phyloP scores from a whole-genome alignment of 768 basidiomycete species.

The Kwoniella pini region DNA sequence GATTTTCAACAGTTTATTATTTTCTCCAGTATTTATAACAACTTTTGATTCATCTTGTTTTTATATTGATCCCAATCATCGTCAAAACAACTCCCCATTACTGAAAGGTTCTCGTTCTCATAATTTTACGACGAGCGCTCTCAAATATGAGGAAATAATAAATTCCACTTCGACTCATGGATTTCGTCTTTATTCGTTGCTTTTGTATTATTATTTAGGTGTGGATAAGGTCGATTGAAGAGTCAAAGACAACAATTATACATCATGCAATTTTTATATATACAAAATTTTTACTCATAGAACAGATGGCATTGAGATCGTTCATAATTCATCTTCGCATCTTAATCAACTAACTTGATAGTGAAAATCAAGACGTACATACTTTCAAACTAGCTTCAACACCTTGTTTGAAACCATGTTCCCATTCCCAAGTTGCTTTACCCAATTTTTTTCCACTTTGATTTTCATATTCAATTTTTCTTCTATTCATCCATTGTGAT shows the following conservation, averaged over 20 bases:
- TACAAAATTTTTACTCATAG: too few species aligned
- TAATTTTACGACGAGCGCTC: constrained; percentile 26
- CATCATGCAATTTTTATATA: too few species aligned
- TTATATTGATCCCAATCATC: too few species aligned
- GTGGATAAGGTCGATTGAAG: constrained; percentile 44
- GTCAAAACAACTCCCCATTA: constrained; percentile 37
- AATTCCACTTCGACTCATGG: constrained; percentile 32
- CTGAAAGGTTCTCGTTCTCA: constrained; percentile 34
- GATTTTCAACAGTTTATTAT: too few species aligned
- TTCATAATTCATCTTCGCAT: too few species aligned
- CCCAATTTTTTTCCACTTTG: constrained; percentile 54
- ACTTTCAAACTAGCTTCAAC: constrained; percentile 34
- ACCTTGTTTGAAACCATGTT: constrained; percentile 67
- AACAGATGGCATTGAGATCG: too few species aligned
- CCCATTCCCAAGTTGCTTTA: constrained; percentile 62
- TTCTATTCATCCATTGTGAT: constrained; percentile 62
- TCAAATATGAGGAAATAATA: constrained; percentile 34
- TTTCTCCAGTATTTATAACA: too few species aligned
- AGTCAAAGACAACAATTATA: constrained; percentile 18
- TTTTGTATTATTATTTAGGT: constrained; percentile 5
- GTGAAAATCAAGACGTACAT: too few species aligned
- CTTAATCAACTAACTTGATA: too few species aligned
- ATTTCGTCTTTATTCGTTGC: constrained; percentile 37
- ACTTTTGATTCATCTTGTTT: too few species aligned
- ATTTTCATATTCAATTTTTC: constrained; percentile 58